Base-by-base conservation (phyloP, 306 rosid genomes). In the Vigna hirtella region DNA sequence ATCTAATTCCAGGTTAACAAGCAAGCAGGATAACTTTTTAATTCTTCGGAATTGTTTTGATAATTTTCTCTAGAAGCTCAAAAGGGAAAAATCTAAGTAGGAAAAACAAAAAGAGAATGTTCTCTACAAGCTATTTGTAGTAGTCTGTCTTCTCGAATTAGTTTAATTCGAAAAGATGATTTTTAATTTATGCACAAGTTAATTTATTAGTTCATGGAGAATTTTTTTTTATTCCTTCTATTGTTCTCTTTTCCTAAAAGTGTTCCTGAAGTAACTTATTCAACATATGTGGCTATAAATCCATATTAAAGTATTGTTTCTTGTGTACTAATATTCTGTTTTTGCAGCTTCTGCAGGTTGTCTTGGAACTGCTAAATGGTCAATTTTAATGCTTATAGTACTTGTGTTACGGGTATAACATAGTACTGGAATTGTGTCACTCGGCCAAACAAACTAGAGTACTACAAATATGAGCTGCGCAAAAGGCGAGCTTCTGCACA, bases 341-440 rank as follows among this genome's bases (percentile, higher is more conserved):
- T 65, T 83, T 82, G 83, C 94, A 91, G 94, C 97, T 84, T 87
- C 83, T 51, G 91, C 91, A 72, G 89, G 83, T 76, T 62, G 64
- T 79, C 81, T 45, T 42, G 49, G 70, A 66, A 55, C 77, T 42
- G 72, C 42, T 55, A 86, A 49, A 40, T 83, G 91, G 88, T 69
- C 84, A 80, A 40, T 58, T 72, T 70, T 83, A 77, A 79, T 89
- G 80, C 38, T 86, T 38, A 66, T 85, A 49, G 83, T 84, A 66
- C 81, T 89, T 67, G 86, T 84, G 76, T 66, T 88, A 69, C 78
- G 52, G 67, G 63, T 86, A 76, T 91, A 72, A 84, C 89, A 18
- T 71, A 70, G 84, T 83, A 70, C 78, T 59, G 53, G 62, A 79
- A 70, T 26, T 77, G 83, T 83, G 77, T 78, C 81, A 61, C 58